Conservation (phyloP, 805 yeast genomes). For the Helenozyma baotianmanensis region DNA sequence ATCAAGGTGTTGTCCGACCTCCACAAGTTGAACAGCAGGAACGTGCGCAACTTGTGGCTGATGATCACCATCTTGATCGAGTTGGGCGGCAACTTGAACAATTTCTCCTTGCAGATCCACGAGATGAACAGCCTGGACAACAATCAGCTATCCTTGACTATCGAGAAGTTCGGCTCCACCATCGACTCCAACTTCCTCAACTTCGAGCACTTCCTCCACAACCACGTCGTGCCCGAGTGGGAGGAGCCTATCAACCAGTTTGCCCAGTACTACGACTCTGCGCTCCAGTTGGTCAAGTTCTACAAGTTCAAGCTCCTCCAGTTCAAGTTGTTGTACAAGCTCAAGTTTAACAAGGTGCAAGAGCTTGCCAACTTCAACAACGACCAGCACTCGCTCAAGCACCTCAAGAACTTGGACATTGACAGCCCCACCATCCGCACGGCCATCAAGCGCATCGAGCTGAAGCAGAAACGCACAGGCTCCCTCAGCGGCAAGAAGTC, state of each 20-base stretch:
- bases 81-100: slow-evolving; percentile 54
- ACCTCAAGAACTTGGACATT: slow-evolving; percentile 28
- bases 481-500: slow-evolving; percentile 24
- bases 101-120: slow-evolving; percentile 46
- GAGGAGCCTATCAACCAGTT: slow-evolving; percentile 50
- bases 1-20: slow-evolving; percentile 30
- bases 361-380: slow-evolving; percentile 29
- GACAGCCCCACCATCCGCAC: slow-evolving; percentile 36
- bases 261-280: slow-evolving; percentile 39
- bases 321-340: slow-evolving; percentile 36
- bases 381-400: slow-evolving; percentile 16
- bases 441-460: slow-evolving; percentile 31
- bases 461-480: slow-evolving; percentile 16
- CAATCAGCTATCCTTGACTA: slow-evolving; percentile 25
- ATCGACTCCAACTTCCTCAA: slow-evolving; percentile 48
- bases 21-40: slow-evolving; percentile 33
- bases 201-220: slow-evolving; percentile 40
- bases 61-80: slow-evolving; percentile 41
- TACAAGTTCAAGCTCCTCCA: slow-evolving; percentile 51
- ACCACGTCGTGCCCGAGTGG: slow-evolving; percentile 37
- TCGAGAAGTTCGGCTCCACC: slow-evolving; percentile 51
- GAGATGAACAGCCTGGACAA: slow-evolving; percentile 18
- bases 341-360: slow-evolving; percentile 35
- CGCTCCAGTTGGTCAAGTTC: slow-evolving; percentile 43
- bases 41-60: slow-evolving; percentile 36